These are phyloP conservation scores for Lycium ferocissimum DNA, from an alignment of 257 asterid species.

Conservation along the genomic window DNA sequence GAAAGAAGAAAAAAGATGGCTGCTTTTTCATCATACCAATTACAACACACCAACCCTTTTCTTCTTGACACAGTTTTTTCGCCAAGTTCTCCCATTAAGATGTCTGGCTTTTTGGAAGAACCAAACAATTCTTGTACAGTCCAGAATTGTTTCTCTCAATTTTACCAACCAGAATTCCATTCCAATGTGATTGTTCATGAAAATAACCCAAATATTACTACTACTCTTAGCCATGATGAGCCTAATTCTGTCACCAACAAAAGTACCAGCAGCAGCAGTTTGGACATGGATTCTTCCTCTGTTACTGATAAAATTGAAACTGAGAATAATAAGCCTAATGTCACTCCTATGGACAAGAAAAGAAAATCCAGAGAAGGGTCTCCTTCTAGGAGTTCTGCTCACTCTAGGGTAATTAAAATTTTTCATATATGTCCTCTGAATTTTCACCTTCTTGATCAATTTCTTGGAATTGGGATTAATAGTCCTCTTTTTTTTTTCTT, in stretches of 20 bases:
- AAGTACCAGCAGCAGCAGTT: constrained; percentile 33
- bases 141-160: constrained; percentile 38
- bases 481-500: background rate
- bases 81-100: constrained; percentile 38
- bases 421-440: background rate
- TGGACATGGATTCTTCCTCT: constrained; percentile 53
- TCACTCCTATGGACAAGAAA: constrained; percentile 36
- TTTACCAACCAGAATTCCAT: constrained; percentile 43
- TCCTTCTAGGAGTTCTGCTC: constrained; percentile 51
- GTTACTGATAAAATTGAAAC: constrained; percentile 45
- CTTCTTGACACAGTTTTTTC: constrained; percentile 43
- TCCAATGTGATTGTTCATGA: constrained; percentile 19
- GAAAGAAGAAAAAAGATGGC: constrained; percentile 40
- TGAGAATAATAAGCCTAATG: constrained; percentile 38
- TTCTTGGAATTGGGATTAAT: constrained; percentile 7
- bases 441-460: background rate
- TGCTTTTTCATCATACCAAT: constrained; percentile 52
- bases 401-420: constrained; percentile 52
- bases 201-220: constrained; percentile 31
- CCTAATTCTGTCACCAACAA: constrained; percentile 40
- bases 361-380: constrained; percentile 51
- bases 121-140: constrained; percentile 37
- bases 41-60: constrained; percentile 39
- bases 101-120: constrained; percentile 42
- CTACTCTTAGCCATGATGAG: constrained; percentile 37